Percentiles rank a stretch among this genome's conserved stretches.
Evolutionary conservation across 108 stramenopile species (phyloP).

Genomic region (Pelagomonas calceolata): DNA sequence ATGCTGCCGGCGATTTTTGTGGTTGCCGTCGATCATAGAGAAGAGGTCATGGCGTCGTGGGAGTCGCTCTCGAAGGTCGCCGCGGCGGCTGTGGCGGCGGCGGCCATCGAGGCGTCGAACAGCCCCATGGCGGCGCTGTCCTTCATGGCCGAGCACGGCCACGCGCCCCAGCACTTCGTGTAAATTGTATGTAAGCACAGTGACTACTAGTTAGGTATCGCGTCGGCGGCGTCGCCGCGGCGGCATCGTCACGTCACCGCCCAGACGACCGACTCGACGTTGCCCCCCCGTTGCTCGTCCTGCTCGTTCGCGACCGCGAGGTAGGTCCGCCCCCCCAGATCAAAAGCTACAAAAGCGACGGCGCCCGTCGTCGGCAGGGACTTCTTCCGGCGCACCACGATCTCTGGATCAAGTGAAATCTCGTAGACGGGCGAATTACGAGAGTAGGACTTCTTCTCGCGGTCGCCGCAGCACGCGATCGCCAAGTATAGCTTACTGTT

Average conservation of each 20-base stretch:
- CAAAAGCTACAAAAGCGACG: not conserved
- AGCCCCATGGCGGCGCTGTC: too few relatives aligned
- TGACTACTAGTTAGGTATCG: too few relatives aligned
- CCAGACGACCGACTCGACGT: not conserved
- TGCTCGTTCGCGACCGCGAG: not conserved
- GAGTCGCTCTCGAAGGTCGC: too few relatives aligned
- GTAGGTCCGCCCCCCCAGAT: not conserved
- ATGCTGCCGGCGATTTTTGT: too few relatives aligned
- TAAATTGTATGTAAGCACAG: too few relatives aligned
- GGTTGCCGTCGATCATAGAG: too few relatives aligned
- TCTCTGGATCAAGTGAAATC: not conserved
- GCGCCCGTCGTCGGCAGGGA: not conserved
- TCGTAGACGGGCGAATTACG: not conserved
- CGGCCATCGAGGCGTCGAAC: too few relatives aligned
- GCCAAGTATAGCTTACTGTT: not conserved
- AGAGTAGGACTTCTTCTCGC: not conserved
- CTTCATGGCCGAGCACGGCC: too few relatives aligned
- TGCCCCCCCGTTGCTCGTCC: not conserved
- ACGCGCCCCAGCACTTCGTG: too few relatives aligned
- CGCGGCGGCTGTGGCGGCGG: too few relatives aligned
- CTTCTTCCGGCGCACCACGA: not conserved
- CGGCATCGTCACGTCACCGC: not conserved
- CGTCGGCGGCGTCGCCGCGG: too few relatives aligned
- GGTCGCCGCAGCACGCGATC: not conserved
- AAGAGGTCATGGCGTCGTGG: too few relatives aligned